These are phyloP conservation scores for Cicer bijugum DNA, from an alignment of 306 rosid genomes.

Conservation along the genomic window DNA sequence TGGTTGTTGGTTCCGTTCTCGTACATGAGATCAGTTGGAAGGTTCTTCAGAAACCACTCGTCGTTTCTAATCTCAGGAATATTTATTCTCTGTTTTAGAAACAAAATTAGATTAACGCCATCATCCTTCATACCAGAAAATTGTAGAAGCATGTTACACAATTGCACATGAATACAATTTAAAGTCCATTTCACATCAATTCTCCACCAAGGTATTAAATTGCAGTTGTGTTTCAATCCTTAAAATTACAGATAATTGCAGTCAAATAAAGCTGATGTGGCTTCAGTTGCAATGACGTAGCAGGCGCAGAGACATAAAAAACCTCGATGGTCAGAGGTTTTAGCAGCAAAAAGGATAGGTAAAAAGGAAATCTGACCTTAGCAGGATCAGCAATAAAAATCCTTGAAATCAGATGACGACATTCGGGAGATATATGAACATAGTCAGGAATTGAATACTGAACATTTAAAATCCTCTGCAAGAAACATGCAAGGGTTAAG, in stretches of 20 bases:
- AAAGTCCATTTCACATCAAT: too few relatives aligned
- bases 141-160: constrained; percentile 23
- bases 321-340: not conserved
- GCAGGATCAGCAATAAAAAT: constrained; percentile 90
- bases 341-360: not conserved
- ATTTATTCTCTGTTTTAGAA: constrained; percentile 74
- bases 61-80: constrained; percentile 86
- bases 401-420: constrained; percentile 85
- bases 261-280: too few relatives aligned
- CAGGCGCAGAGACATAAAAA: not conserved
- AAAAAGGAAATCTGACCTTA: constrained; percentile 52
- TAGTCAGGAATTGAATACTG: constrained; percentile 95
- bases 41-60: constrained; percentile 92
- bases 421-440: constrained; percentile 86
- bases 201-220: too few relatives aligned
- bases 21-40: constrained; percentile 82
- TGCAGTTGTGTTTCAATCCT: not conserved
- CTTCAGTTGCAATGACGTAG: not conserved
- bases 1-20: constrained; percentile 57
- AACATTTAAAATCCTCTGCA: constrained; percentile 92
- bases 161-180: not conserved
- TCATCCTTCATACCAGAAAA: constrained; percentile 20
- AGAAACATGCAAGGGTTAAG: constrained; percentile 38
- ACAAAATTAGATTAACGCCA: constrained; percentile 18
- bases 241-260: too few relatives aligned